These are phyloP conservation scores for Martiniozyma abietophila DNA, from an alignment of 805 yeast species.

Conservation along the genomic window DNA sequence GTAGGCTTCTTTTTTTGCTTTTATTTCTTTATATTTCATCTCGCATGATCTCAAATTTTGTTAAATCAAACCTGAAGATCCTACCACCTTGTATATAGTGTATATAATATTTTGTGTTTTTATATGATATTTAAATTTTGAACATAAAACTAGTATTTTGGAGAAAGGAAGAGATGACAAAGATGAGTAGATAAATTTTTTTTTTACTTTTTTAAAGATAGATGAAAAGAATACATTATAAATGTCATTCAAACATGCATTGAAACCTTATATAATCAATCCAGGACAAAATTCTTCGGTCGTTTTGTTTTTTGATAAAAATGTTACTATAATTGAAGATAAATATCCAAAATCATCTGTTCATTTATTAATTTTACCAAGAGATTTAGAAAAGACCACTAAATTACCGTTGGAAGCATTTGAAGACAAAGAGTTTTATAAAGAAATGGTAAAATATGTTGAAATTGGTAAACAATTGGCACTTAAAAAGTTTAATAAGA, in stretches of 20 bases:
- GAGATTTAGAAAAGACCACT: conserved; percentile 31
- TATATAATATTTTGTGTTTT: too few relatives aligned
- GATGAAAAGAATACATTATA: too few relatives aligned
- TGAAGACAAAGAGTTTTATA: conserved; percentile 24
- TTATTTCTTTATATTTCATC: too few relatives aligned
- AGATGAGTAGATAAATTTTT: too few relatives aligned
- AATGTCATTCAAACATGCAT: conserved; percentile 42
- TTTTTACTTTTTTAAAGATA: not conserved
- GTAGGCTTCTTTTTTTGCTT: too few relatives aligned
- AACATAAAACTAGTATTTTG: too few relatives aligned
- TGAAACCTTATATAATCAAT: conserved; percentile 37
- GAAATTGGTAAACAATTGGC: conserved; percentile 27
- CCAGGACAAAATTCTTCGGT: conserved; percentile 32
- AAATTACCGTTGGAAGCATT: conserved; percentile 47
- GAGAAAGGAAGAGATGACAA: too few relatives aligned
- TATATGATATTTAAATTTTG: too few relatives aligned
- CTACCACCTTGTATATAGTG: too few relatives aligned
- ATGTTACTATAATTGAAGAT: conserved; percentile 51
- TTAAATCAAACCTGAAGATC: too few relatives aligned
- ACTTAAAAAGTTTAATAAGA: conserved; percentile 10
- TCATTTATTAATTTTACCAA: conserved; percentile 57
- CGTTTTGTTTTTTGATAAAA: conserved; percentile 40
- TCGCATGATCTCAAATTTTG: too few relatives aligned
- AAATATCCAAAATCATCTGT: conserved; percentile 51
- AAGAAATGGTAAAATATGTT: conserved; percentile 25